Conservation (phyloP, 208 protist species). For the Trypanosoma rangeli region DNA sequence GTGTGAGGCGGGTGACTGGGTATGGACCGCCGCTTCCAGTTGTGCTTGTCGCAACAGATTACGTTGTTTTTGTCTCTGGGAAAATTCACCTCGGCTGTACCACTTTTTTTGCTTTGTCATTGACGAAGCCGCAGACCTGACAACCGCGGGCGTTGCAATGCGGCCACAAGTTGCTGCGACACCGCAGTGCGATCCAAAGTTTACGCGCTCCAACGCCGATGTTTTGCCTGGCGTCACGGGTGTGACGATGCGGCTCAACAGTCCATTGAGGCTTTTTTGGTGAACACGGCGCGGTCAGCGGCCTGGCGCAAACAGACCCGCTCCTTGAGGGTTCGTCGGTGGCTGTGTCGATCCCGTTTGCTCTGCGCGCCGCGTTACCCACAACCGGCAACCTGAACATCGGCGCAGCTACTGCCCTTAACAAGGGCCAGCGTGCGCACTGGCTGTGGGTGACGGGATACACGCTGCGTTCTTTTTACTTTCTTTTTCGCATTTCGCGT, state of each 20-base stretch:
- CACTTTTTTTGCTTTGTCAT: conserved; percentile 1
- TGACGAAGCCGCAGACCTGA: neutral
- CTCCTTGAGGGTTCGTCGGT: neutral
- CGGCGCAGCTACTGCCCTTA: neutral
- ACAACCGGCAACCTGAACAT: neutral
- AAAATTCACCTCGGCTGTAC: neutral
- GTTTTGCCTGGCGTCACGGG: neutral
- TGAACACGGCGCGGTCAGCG: neutral
- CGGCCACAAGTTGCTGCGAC: neutral
- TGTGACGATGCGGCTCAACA: neutral
- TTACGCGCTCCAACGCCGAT: neutral
- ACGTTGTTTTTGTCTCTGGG: neutral
- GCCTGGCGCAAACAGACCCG: neutral
- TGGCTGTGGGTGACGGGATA: conserved; percentile 1
- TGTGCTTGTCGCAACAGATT: neutral
- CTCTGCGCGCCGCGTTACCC: neutral
- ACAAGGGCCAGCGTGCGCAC: neutral
- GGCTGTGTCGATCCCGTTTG: neutral
- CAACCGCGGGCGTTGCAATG: neutral
- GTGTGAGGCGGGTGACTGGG: neutral
- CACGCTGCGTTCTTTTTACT: no score
- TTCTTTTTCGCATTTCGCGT: no score
- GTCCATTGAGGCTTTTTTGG: neutral
- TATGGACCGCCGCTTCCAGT: neutral
- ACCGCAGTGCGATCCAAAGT: neutral